phyloP scores from a whole-genome alignment of 148 eudicot genomes.

The Camellia lanceoleosa region DNA sequence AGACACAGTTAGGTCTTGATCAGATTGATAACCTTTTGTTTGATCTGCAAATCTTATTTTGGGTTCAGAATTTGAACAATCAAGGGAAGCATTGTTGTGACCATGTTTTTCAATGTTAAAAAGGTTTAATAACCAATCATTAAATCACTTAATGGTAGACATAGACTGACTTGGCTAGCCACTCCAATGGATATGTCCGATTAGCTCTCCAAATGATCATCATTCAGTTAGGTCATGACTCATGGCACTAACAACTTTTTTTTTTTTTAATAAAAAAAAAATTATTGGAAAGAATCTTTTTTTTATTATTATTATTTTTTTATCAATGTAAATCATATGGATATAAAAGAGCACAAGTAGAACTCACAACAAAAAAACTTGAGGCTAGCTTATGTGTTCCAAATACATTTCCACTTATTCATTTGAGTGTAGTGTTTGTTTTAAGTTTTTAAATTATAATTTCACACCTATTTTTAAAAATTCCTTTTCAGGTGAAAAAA shows the following conservation, averaged over 20 bases:
- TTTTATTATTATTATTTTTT: too few species aligned
- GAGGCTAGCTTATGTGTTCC: too few species aligned
- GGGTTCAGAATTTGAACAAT: background rate
- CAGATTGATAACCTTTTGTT: background rate
- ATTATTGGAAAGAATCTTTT: background rate
- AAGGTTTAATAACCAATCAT: background rate
- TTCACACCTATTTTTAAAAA: too few species aligned
- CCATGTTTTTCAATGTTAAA: background rate
- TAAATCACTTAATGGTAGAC: background rate
- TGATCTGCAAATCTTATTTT: background rate
- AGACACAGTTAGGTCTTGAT: background rate
- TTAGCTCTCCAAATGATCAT: background rate
- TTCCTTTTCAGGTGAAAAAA: too few species aligned
- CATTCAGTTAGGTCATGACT: constrained; percentile 12
- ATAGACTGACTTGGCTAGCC: background rate
- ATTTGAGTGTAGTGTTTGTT: too few species aligned
- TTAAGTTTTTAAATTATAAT: too few species aligned
- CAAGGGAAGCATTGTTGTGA: background rate
- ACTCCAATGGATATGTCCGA: background rate
- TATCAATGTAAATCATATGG: background rate
- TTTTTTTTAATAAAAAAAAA: background rate
- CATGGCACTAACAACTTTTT: background rate
- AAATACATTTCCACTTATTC: too few species aligned
- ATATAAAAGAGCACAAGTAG: too few species aligned
- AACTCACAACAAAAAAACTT: too few species aligned